Evolutionary conservation across 1,284 basidiomycete genomes (phyloP).

Genomic region (Leucoagaricus sp.): DNA sequence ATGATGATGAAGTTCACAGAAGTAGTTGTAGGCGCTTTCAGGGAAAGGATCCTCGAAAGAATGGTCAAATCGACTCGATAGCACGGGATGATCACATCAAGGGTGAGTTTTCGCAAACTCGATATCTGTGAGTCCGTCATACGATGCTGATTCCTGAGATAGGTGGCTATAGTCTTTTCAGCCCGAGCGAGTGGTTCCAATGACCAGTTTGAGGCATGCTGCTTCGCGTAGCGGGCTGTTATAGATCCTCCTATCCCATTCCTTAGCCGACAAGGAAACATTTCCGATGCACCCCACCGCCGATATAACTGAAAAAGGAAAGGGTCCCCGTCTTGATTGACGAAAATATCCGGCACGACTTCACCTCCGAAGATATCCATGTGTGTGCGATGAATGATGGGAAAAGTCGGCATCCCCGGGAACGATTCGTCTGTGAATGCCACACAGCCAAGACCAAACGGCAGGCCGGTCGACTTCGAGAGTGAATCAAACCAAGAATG

Average conservation of each 20-base stretch:
- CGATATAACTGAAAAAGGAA: slow-evolving; percentile 63
- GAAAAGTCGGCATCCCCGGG: slow-evolving; percentile 64
- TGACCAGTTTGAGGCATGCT: slow-evolving; percentile 48
- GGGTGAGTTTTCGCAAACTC: slow-evolving; percentile 38
- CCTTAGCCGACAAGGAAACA: slow-evolving; percentile 43
- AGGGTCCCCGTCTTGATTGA: slow-evolving; percentile 62
- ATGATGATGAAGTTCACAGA: slow-evolving; percentile 58
- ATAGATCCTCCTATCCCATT: slow-evolving; percentile 49
- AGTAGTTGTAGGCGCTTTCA: slow-evolving; percentile 43
- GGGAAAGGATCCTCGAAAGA: slow-evolving; percentile 44
- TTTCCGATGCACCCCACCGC: slow-evolving; percentile 50
- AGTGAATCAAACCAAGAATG: slow-evolving; percentile 41
- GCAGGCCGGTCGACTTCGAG: slow-evolving; percentile 29
- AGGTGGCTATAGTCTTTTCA: slow-evolving; percentile 36
- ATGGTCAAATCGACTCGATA: slow-evolving; percentile 51
- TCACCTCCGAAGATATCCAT: slow-evolving; percentile 54
- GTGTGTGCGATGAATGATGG: slow-evolving; percentile 54
- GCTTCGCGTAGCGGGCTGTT: slow-evolving; percentile 49
- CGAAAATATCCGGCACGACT: slow-evolving; percentile 52
- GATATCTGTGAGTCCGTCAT: slow-evolving; percentile 9
- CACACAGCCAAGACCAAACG: slow-evolving; percentile 55
- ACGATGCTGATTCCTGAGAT: slow-evolving; percentile 29
- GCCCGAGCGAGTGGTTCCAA: slow-evolving; percentile 46
- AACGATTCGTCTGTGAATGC: slow-evolving; percentile 57
- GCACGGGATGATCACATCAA: slow-evolving; percentile 59